Percentiles rank a stretch among this genome's conserved stretches.
Conservation (phyloP, 345 rosid species). For the Aquilaria malaccensis region DNA sequence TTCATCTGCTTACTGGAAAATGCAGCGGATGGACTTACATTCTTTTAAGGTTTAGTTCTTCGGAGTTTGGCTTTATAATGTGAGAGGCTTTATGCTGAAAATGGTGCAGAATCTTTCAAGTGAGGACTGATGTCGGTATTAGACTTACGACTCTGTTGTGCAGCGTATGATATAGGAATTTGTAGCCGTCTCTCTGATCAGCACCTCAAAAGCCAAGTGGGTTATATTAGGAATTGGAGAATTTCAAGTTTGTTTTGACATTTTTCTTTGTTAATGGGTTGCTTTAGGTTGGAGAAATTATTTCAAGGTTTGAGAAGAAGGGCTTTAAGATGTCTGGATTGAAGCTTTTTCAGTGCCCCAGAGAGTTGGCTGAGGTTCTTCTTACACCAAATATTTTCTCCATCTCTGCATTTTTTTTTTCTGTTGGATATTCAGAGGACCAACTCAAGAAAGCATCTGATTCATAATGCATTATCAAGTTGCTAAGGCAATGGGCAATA, state of each 20-base stretch:
- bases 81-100: background rate
- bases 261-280: background rate
- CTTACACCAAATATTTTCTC: no score
- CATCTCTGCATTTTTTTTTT: no score
- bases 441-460: no score
- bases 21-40: background rate
- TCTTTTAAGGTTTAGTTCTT: slow-evolving; percentile 4
- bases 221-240: background rate
- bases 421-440: no score
- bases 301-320: slow-evolving; percentile 93
- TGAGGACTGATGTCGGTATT: no score
- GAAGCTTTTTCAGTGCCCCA: slow-evolving; percentile 83
- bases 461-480: no score
- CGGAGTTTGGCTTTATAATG: background rate
- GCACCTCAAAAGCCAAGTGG: background rate
- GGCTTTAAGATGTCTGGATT: slow-evolving; percentile 79
- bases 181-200: background rate
- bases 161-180: background rate
- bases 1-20: background rate
- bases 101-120: no score
- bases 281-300: slow-evolving; percentile 84
- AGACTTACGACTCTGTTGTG: no score
- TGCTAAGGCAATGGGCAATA: no score
- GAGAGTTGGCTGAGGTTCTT: slow-evolving; percentile 80
- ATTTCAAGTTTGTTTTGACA: slow-evolving; percentile 1